Evolutionary conservation across 345 rosid species (phyloP).

Genomic region (Bruguiera gymnorhiza): DNA sequence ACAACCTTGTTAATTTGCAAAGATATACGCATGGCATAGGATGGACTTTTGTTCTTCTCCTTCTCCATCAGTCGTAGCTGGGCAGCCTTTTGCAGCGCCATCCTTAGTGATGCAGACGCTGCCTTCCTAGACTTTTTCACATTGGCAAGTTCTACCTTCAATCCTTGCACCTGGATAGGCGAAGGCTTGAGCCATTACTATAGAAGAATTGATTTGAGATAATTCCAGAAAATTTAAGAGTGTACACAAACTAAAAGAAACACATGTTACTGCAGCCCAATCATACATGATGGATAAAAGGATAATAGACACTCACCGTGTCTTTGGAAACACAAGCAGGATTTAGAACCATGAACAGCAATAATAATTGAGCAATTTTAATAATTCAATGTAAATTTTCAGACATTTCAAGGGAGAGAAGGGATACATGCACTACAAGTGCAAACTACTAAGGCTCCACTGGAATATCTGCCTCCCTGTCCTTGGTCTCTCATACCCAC

Average conservation of each 20-base stretch:
- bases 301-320: too few species aligned
- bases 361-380: background rate
- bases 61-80: slow-evolving; percentile 86
- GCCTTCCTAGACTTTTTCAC: slow-evolving; percentile 74
- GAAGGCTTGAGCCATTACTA: background rate
- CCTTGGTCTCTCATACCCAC: too few species aligned
- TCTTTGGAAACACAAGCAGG: too few species aligned
- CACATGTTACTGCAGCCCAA: background rate
- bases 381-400: background rate
- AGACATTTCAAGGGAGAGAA: background rate
- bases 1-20: slow-evolving; percentile 84
- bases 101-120: slow-evolving; percentile 73
- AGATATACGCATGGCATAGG: slow-evolving; percentile 96
- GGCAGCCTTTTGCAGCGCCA: slow-evolving; percentile 87
- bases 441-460: too few species aligned
- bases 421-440: background rate
- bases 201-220: background rate
- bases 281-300: too few species aligned
- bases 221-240: background rate
- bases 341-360: background rate
- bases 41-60: slow-evolving; percentile 97
- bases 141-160: slow-evolving; percentile 67
- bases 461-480: too few species aligned
- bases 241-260: background rate
- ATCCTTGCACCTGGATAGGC: slow-evolving; percentile 65